Percentiles rank a stretch among this genome's conserved stretches.
Evolutionary conservation across 192 early-diverging fungal genomes (phyloP).

Genomic region (Coemansia sp.): DNA sequence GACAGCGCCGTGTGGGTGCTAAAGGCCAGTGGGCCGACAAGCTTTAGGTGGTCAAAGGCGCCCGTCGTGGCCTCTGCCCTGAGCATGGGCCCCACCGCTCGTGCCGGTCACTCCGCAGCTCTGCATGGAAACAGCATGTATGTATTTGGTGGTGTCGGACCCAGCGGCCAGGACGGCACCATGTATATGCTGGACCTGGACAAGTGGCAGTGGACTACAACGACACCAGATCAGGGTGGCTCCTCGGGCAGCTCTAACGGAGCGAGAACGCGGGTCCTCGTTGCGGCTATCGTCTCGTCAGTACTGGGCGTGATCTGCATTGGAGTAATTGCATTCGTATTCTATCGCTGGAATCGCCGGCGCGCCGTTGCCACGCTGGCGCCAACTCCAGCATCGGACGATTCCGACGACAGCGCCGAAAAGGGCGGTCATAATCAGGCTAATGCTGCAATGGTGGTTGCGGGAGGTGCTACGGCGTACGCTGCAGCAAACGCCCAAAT

Average conservation of each 20-base stretch:
- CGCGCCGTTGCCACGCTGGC: constrained; percentile 2
- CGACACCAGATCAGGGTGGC: constrained; percentile 26
- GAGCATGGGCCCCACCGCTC: constrained; percentile 50
- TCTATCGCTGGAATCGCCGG: constrained; percentile 42
- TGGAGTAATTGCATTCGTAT: constrained; percentile 42
- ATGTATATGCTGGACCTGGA: constrained; percentile 65
- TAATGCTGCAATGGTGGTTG: neutral
- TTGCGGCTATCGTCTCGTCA: constrained; percentile 51
- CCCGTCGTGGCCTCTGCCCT: constrained; percentile 29
- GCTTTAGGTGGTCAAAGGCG: constrained; percentile 47
- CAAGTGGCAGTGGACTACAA: constrained; percentile 62
- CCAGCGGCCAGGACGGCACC: constrained; percentile 55
- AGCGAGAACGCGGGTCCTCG: constrained; percentile 41
- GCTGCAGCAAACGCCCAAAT: neutral
- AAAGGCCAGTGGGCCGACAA: constrained; percentile 13
- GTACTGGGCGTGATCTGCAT: constrained; percentile 48
- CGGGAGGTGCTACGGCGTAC: neutral
- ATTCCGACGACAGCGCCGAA: neutral
- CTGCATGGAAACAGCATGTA: constrained; percentile 60
- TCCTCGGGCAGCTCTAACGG: constrained; percentile 5
- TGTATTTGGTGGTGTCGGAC: constrained; percentile 66
- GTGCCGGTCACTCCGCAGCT: constrained; percentile 66
- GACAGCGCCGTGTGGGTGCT: constrained; percentile 57
- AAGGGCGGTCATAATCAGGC: neutral
- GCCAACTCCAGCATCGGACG: neutral